Base-by-base conservation (phyloP, 2,329 filamentous ascomycete genomes). In the Neofusicoccum ribis region DNA sequence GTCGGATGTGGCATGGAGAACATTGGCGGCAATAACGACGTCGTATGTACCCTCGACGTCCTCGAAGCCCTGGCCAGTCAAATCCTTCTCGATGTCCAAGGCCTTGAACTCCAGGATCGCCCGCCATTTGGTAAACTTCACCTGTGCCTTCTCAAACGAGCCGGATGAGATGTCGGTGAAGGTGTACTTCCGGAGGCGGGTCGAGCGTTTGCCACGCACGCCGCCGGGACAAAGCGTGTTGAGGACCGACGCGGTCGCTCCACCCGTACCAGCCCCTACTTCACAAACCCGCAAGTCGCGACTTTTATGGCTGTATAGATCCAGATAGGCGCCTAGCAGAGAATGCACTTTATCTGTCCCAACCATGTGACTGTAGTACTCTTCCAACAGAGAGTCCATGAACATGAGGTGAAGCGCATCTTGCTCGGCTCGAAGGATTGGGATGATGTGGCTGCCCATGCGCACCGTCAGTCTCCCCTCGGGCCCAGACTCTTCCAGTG, bases 161-260 rank as follows among this genome's bases (percentile, higher is more conserved):
- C 54, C 68, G 3, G 70, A 11, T 3, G 70, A 72, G 12, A 72
- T 67, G 46, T 72, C 71, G 7, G 71, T 72, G 61, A 64, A 72
- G 5, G 46, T 65, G 49, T 73, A 73, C 11, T 56, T 50, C 23
- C 44, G 59, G 31, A 62, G 47, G 14, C 44, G 44, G 17, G 59
- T 17, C 14, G 44, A 39, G 6, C 47, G 39, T 34, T 51, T 64
- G 23, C 61, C 61, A 20, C 50, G 49, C 11, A 46, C 23, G 11
- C 56, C 56, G 5, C 47, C n/a, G 14, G 56, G 56, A 34, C 56
- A 60, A n/a, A 64, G 49, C 2, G 50, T 15, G 7, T 64, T 49
- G 3, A 64, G 49, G 5, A 64, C 27, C 14, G 46, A 43, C 4
- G 47, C 44, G 17, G 59, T 67, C 8, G 67, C 58, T 17, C 68